These are phyloP conservation scores for Penicillium angulare DNA, from an alignment of 495 filamentous ascomycete species.

Conservation along the genomic window DNA sequence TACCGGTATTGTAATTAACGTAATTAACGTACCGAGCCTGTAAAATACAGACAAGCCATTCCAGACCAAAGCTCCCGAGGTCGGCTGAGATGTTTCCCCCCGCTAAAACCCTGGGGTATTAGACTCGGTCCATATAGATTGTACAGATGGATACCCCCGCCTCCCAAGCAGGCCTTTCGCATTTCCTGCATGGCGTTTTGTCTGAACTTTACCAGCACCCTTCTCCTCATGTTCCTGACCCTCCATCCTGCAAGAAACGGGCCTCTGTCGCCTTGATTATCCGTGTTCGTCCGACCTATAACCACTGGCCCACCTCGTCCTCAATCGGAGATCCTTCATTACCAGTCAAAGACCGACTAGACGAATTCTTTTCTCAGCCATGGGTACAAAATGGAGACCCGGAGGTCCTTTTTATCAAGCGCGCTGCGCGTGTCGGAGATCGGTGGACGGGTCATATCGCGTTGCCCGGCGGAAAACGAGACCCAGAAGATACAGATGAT, in stretches of 20 bases:
- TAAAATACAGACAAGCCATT: no score
- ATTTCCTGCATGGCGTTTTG: constrained; percentile 46
- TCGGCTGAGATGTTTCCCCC: no score
- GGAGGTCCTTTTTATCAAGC: constrained; percentile 76
- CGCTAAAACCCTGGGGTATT: not conserved
- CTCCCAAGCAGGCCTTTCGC: constrained; percentile 15
- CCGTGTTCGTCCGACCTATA: constrained; percentile 61
- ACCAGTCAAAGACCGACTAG: constrained; percentile 43
- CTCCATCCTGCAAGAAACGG: constrained; percentile 59
- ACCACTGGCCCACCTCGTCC: constrained; percentile 49
- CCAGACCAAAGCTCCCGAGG: not conserved
- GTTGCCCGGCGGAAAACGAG: constrained; percentile 70
- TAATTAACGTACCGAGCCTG: not conserved
- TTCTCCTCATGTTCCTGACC: constrained; percentile 63
- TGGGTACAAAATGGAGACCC: constrained; percentile 77
- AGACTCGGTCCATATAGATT: no score
- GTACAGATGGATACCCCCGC: constrained; percentile 9
- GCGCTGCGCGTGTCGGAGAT: constrained; percentile 67
- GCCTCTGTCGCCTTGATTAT: constrained; percentile 73
- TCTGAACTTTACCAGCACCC: constrained; percentile 50
- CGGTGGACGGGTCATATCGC: constrained; percentile 77
- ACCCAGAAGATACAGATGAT: constrained; percentile 67
- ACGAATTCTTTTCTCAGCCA: constrained; percentile 62
- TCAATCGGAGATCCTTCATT: constrained; percentile 24
- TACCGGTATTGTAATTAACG: not conserved